Percentiles rank a stretch among this genome's conserved stretches.
Conservation (phyloP, 1,284 basidiomycete genomes). For the Tylopilus microsporus region DNA sequence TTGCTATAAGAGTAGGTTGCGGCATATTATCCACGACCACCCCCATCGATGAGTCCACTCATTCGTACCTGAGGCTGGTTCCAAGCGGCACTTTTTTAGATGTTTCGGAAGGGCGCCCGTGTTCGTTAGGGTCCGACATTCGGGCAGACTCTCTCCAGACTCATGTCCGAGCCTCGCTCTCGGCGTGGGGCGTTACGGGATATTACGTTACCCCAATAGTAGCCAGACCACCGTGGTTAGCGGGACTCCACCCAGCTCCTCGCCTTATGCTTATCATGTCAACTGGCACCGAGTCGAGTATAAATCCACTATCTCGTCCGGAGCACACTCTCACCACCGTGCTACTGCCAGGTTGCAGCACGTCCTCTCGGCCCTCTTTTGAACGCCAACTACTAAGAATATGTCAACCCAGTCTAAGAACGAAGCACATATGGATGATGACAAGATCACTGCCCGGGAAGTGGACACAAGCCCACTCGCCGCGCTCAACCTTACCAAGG, state of each 20-base stretch:
- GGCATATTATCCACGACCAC: too few species aligned
- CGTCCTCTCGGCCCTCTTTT: slow-evolving; percentile 17
- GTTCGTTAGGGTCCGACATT: too few species aligned
- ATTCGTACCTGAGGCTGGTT: too few species aligned
- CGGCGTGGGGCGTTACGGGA: too few species aligned
- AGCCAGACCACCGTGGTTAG: too few species aligned
- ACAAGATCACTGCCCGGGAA: not conserved
- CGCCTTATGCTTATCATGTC: not conserved
- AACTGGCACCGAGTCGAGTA: slow-evolving; percentile 4
- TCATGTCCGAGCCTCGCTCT: too few species aligned
- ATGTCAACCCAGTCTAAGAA: not conserved
- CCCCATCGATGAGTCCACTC: too few species aligned
- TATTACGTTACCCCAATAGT: too few species aligned
- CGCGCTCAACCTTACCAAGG: slow-evolving; percentile 12
- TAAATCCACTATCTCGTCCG: slow-evolving; percentile 15
- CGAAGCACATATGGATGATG: slow-evolving; percentile 12
- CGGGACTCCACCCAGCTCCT: not conserved
- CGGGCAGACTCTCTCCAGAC: too few species aligned
- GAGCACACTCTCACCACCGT: not conserved
- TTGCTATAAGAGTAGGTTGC: too few species aligned
- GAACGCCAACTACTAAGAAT: slow-evolving; percentile 2
- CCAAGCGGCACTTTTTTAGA: too few species aligned
- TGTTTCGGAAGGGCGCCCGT: too few species aligned
- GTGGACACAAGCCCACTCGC: slow-evolving; percentile 3
- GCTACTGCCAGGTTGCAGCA: not conserved